Conservation (phyloP, 2,329 filamentous ascomycete genomes). For the Alternaria alternata region DNA sequence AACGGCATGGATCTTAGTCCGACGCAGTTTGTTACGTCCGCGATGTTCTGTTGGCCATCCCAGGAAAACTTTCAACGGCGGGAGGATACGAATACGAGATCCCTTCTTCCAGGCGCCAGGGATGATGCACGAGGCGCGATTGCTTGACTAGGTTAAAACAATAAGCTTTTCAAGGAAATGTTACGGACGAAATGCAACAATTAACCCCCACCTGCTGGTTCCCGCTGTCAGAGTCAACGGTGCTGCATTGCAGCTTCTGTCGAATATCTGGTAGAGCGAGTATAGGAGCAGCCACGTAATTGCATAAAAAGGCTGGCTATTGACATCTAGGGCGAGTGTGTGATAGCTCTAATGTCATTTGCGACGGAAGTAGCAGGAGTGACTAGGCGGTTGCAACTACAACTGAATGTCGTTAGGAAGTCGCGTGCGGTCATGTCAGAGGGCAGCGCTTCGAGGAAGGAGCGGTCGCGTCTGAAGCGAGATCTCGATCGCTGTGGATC, state of each 20-base stretch:
- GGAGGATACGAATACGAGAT: constrained; percentile 11
- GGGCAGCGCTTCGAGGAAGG: neutral
- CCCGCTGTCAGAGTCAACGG: constrained; percentile 1
- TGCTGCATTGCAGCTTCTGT: neutral
- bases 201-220: neutral
- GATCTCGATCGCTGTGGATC: constrained; percentile 11
- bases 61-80: neutral
- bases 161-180: neutral
- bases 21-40: neutral
- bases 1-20: neutral
- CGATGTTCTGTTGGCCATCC: neutral
- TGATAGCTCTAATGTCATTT: neutral
- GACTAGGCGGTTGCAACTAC: neutral
- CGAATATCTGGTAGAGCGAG: neutral
- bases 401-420: neutral
- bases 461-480: constrained; percentile 7
- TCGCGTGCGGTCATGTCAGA: neutral
- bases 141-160: neutral
- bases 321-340: neutral
- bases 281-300: neutral
- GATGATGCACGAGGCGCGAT: constrained; percentile 1
- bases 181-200: constrained; percentile 2
- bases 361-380: neutral
- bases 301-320: neutral
- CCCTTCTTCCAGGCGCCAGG: neutral